phyloP scores from a whole-genome alignment of 2,329 filamentous ascomycete species.

The Xylaria sp. region DNA sequence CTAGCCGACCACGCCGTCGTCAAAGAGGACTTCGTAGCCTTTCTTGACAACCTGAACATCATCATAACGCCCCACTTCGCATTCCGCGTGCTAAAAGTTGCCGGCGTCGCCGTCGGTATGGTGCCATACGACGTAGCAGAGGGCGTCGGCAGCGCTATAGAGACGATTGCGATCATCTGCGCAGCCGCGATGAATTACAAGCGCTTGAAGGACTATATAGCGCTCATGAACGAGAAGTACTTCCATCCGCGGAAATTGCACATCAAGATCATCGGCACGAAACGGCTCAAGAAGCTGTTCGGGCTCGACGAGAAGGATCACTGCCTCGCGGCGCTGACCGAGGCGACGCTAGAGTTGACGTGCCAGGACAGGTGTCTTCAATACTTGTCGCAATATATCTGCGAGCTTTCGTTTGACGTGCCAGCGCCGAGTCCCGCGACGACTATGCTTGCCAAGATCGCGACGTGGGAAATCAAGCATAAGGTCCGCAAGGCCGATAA shows the following conservation, averaged over 20 bases:
- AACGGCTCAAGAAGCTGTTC: conserved; percentile 41
- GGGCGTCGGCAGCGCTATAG: conserved; percentile 38
- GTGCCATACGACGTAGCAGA: conserved; percentile 46
- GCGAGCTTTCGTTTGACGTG: conserved; percentile 35
- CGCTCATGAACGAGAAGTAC: conserved; percentile 46
- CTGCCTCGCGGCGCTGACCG: conserved; percentile 39
- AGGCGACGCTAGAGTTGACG: conserved; percentile 40
- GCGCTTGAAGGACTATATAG: conserved; percentile 45
- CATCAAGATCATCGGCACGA: conserved; percentile 42
- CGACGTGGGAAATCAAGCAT: no score
- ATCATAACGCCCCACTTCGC: conserved; percentile 47
- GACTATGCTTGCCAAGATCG: no score
- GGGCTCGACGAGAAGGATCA: conserved; percentile 38
- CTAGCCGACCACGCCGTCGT: conserved; percentile 42
- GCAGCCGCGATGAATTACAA: conserved; percentile 42
- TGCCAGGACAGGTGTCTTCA: conserved; percentile 40
- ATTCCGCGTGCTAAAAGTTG: conserved; percentile 42
- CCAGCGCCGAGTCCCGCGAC: conserved; percentile 29
- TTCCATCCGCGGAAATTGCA: conserved; percentile 49
- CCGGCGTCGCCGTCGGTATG: conserved; percentile 41
- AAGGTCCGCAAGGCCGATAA: conserved; percentile 38
- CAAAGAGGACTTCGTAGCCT: conserved; percentile 45
- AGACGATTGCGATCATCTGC: conserved; percentile 38
- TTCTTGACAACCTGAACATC: conserved; percentile 52
- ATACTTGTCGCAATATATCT: conserved; percentile 33